Evolutionary conservation across 202 grass and related monocot genomes (phyloP), one percentile per base, ranked within the genome.

Genomic region (Elaeis oleifera): DNA sequence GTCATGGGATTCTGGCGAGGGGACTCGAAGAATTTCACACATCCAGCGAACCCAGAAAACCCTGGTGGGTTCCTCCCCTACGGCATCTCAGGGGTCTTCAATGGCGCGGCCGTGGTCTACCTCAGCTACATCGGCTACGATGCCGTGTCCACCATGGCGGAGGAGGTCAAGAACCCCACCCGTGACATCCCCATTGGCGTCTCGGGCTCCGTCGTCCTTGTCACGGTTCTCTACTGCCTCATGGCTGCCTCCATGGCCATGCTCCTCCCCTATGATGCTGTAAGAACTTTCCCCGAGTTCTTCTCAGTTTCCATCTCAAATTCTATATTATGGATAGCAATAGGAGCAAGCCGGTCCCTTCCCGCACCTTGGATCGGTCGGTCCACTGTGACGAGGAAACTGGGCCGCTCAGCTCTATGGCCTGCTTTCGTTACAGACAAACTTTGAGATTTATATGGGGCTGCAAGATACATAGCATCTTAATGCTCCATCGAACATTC

Each of bases 111-210:
- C 63, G 76, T 78, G 88, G 94, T 99, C 16, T 99, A 99, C 73
- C 71, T 99, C 13, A 99, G 94, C 76, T 99, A 99, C 72, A 99
- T 99, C 60, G 94, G 94, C 48, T 99, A 99, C 74, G 94, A 99
- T 67, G 88, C 94, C 25, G 94, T 99, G 24, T 99, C 94, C 53
- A 99, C 94, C 56, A 92, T 99, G 94, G 94, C 94, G 3, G 94
- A 99, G 68, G 94, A 92, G 80, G 94, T 99, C 51, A 54, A 79
- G 74, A 53, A 72, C 4, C 94, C 94, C 0, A 68, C 74, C 0
- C 74, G 79, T 5, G 94, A 99, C 79, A 92, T 99, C 80, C 94
- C 94, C 59, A 27, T 82, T 5, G 94, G 94, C 44, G 84, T 99
- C 31, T 85, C 94, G 0, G 94, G 94, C 5, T 92, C 88, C 5